Base-by-base conservation (phyloP, 2,329 filamentous ascomycete species). In the Aspergillus fumigatiaffinis region DNA sequence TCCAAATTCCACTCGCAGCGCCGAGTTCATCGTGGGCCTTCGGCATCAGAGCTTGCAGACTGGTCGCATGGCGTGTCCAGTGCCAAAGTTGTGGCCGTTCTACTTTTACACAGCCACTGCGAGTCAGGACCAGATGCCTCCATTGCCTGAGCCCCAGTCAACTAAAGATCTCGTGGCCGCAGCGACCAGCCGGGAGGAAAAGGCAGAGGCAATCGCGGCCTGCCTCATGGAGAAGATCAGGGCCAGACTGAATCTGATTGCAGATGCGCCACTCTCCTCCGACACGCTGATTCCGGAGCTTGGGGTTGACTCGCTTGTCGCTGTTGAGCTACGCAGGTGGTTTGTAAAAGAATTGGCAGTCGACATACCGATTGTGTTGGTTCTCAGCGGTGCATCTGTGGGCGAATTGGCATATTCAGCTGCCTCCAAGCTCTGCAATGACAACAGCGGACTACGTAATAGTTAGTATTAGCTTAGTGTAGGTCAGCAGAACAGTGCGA, bases 361-460 rank as follows among this genome's bases (percentile, higher is more conserved):
- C 0, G 77, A 82, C 51, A 71, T 83, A 0, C 76, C 79, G 0
- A 74, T 82, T 2, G 66, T 83, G 2, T 79, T 79, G 57, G 70
- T 83, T 50, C 60, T 82, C 2, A 70, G 75, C 10, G 76, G 74
- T 17, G 63, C 56, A 3, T 67, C 69, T 6, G 56, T 59, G 23
- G 48, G 53, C 47, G 51, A 28, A 2, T 2, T 59, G 29, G 53
- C 51, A 3, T 6, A 12, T 17, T 29, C 25, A 14, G 57, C 57
- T 3, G 50, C 51, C 25, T 47, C 14, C 6, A 47, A 35, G 28
- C 20, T 56, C 4, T 42, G 38, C 38, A 42, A n/a, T 17, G 38
- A 20, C n/a, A 42, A 20, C n/a, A 42, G 9, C 38, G 14, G 5
- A 12, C n/a, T 5, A n/a, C 3, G 4, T 28, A 29, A 8, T 42